These are phyloP conservation scores for Nicotiana benthamiana DNA, from an alignment of 257 asterid species.

Conservation along the genomic window DNA sequence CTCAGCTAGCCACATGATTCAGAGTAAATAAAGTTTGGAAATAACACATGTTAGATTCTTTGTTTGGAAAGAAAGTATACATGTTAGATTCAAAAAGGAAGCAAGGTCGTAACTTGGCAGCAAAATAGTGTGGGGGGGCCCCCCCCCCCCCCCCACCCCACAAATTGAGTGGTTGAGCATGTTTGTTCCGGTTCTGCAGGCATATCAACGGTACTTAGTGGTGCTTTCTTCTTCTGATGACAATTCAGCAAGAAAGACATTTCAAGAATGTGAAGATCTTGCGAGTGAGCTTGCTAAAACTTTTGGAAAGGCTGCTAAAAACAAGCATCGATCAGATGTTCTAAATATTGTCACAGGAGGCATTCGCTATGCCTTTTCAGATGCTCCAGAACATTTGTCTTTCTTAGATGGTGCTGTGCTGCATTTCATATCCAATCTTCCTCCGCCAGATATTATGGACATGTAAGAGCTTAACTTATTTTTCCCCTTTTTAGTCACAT, in stretches of 20 bases:
- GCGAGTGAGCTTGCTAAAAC: constrained; percentile 78
- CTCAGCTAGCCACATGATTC: neutral
- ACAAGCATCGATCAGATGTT: constrained; percentile 65
- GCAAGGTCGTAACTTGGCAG: neutral
- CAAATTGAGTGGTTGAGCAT: neutral
- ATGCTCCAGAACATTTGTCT: constrained; percentile 79
- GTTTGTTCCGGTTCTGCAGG: constrained; percentile 35
- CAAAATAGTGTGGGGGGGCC: no score
- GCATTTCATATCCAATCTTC: constrained; percentile 82
- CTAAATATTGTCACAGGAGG: constrained; percentile 67
- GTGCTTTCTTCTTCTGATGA: constrained; percentile 41
- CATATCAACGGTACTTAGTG: constrained; percentile 49
- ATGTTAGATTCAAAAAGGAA: neutral
- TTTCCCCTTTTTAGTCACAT: neutral
- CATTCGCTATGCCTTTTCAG: constrained; percentile 61
- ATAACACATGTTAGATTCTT: neutral
- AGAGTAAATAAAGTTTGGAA: neutral
- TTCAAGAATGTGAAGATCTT: constrained; percentile 73
- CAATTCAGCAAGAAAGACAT: constrained; percentile 47
- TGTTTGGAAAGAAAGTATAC: neutral
- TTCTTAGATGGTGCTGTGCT: constrained; percentile 78
- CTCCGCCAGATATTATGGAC: constrained; percentile 63
- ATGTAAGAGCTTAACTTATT: constrained; percentile 44
- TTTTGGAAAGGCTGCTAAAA: constrained; percentile 71
- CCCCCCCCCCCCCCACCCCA: no score